These are phyloP conservation scores for Rhodotorula taiwanensis DNA, from an alignment of 768 basidiomycete species.

Conservation along the genomic window DNA sequence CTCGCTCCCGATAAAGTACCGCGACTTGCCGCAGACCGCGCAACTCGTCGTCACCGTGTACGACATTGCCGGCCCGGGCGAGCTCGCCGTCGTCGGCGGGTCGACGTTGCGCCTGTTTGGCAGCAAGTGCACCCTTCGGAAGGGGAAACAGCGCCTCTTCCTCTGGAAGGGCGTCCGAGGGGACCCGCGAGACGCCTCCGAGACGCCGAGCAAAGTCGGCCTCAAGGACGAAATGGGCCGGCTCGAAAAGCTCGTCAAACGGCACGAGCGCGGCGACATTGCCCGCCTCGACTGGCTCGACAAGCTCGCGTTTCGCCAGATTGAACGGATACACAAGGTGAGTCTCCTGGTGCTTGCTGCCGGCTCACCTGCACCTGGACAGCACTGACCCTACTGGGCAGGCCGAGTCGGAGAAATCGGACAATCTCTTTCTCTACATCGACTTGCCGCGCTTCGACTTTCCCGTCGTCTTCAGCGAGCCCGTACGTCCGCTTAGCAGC, in stretches of 20 bases:
- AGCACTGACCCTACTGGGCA: too few species aligned
- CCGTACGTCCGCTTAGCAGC: conserved; percentile 52
- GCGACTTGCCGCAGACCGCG: conserved; percentile 79
- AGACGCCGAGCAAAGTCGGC: conserved; percentile 79
- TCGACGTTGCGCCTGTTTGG: conserved; percentile 85
- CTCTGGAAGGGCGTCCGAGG: conserved; percentile 79
- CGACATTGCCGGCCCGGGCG: conserved; percentile 66
- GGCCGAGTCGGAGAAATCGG: conserved; percentile 85
- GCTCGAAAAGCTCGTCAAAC: conserved; percentile 80
- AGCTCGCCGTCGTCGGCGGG: conserved; percentile 60
- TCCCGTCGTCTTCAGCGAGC: conserved; percentile 89
- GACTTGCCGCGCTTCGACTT: conserved; percentile 96
- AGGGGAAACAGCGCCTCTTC: conserved; percentile 81
- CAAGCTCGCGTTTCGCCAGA: conserved; percentile 82
- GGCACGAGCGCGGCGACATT: conserved; percentile 89
- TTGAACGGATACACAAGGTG: conserved; percentile 90
- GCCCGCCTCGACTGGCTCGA: conserved; percentile 95
- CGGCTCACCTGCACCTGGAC: not conserved
- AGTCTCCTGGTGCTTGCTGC: too few species aligned
- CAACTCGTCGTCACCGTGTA: conserved; percentile 92
- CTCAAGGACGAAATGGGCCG: conserved; percentile 87
- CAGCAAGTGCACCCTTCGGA: conserved; percentile 82
- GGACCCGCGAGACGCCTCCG: conserved; percentile 70
- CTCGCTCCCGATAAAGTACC: conserved; percentile 81
- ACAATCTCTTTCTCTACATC: conserved; percentile 90